Conservation (phyloP, 2,329 filamentous ascomycete genomes). For the Seiridium unicorne region DNA sequence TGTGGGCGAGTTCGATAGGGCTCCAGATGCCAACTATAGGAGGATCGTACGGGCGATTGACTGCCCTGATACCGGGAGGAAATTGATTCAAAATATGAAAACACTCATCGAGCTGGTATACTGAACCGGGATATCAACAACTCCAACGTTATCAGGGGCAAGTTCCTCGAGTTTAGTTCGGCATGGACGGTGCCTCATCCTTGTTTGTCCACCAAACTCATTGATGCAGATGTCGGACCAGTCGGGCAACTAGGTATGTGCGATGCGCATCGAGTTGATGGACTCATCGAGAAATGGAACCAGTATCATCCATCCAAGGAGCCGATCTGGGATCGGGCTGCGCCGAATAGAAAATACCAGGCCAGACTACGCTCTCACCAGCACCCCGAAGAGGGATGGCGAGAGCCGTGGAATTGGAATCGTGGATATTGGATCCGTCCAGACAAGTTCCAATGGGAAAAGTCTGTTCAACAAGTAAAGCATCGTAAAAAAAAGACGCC, state of each 20-base stretch:
- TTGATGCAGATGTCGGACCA: background rate
- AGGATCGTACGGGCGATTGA: background rate
- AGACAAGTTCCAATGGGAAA: background rate
- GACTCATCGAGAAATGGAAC: background rate
- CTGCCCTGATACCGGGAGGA: background rate
- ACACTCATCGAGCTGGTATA: background rate
- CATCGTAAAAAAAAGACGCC: background rate
- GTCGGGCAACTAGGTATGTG: background rate
- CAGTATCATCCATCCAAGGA: background rate
- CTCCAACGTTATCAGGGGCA: background rate
- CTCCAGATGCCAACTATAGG: background rate
- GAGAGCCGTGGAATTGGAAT: background rate
- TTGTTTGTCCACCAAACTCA: background rate
- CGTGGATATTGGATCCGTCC: background rate
- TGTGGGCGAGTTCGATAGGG: background rate
- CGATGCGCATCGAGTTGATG: background rate
- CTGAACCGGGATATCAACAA: background rate
- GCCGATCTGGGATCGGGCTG: background rate
- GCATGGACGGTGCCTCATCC: conserved; percentile 10
- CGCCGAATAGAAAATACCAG: background rate
- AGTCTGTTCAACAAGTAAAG: background rate
- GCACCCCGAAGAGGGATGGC: background rate
- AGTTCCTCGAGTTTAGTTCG: conserved; percentile 9
- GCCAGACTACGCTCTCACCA: background rate
- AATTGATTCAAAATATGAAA: background rate